Evolutionary conservation across 2,329 filamentous ascomycete species (phyloP), one percentile per base, ranked within the genome.

Genomic region (Metarhizium rileyi): DNA sequence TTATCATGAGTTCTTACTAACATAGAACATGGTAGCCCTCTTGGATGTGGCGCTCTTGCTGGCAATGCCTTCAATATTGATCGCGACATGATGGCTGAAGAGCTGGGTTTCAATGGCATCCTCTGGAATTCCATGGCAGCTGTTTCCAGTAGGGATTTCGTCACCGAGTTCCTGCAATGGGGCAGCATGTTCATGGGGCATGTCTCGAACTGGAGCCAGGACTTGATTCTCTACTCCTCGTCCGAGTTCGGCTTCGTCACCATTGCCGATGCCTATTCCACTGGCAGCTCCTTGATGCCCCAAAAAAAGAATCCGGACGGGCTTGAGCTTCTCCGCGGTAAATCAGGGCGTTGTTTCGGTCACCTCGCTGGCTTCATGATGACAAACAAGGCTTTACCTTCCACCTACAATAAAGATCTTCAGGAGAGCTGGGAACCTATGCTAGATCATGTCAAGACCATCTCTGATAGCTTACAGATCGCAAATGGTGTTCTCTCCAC

Each of bases 361-460:
- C 84, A 89, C 56, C 86, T 91, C 81, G 79, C 85, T 5, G 87
- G 87, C 35, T 70, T 93, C 55, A 62, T 88, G 77, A 83, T 83
- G 70, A 87, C 82, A 35, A 75, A 71, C 49, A 78, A 78, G 65
- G 85, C 85, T 50, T 78, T 93, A 26, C 86, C 87, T 2, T 86
- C 79, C 41, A 89, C 86, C 3, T 94, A 94, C 74, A 91, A 94
- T 74, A 95, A 94, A 70, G 88, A 95, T 66, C 69, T 94, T n/a
- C 88, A 95, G 68, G 89, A 95, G 70, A 84, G 81, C 51, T 83
- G 87, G 53, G 86, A 94, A 73, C 84, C 86, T n/a, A 81, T 95
- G 70, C 78, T 95, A 45, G 87, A 94, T 66, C 80, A 84, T 64
- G 79, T 90, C 67, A 87, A 90, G 76, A 91, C 87, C 5, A 76